Evolutionary conservation across 1,284 basidiomycete genomes (phyloP).

Genomic region (Termitomyces sp.): DNA sequence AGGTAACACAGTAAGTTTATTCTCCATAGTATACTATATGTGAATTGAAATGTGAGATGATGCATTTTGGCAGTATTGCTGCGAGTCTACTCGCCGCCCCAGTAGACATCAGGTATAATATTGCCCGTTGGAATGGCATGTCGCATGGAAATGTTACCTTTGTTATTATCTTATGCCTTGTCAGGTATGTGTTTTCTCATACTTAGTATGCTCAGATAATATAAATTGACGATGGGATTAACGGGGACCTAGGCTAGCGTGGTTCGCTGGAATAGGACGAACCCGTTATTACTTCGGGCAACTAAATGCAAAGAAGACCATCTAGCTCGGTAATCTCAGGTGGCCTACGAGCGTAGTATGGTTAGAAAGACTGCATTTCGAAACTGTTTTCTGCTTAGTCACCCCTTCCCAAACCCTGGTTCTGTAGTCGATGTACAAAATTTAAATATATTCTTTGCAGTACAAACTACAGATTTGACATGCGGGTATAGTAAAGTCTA

Average conservation of each 20-base stretch:
- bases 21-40: neutral
- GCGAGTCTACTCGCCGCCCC: constrained; percentile 58
- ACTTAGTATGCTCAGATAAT: neutral
- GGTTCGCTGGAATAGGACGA: constrained; percentile 63
- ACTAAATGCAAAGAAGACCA: constrained; percentile 10
- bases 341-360: neutral
- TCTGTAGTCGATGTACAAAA: neutral
- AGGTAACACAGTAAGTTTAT: constrained; percentile 50
- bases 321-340: neutral
- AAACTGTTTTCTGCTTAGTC: neutral
- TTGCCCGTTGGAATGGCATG: constrained; percentile 59
- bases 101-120: constrained; percentile 44
- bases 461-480: neutral
- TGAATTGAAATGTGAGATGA: neutral
- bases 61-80: constrained; percentile 41
- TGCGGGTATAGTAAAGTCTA: neutral
- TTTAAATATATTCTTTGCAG: neutral
- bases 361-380: neutral
- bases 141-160: constrained; percentile 74
- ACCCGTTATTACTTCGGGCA: constrained; percentile 51
- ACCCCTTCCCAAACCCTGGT: neutral
- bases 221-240: neutral
- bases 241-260: constrained; percentile 43
- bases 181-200: constrained; percentile 40
- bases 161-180: constrained; percentile 48